Percentiles rank a stretch among this genome's conserved stretches.
Evolutionary conservation across 345 rosid species (phyloP).

Genomic region (Nephelium lappaceum): DNA sequence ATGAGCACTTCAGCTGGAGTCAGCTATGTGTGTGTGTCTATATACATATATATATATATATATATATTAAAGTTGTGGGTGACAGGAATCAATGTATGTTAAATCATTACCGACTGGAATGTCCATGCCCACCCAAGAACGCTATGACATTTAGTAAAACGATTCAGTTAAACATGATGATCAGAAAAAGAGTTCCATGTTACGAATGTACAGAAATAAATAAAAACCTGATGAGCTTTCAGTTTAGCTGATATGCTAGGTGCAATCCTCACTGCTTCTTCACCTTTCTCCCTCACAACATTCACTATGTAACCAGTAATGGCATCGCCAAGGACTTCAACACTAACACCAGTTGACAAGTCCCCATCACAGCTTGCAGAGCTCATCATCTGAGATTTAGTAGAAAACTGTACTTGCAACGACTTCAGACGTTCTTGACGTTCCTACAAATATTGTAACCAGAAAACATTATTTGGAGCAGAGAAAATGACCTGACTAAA

Average conservation of each 20-base stretch:
- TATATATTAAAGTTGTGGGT: too few relatives aligned
- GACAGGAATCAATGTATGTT: background rate
- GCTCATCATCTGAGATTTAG: slow-evolving; percentile 55
- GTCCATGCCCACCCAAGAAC: background rate
- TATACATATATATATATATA: too few relatives aligned
- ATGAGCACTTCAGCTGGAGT: background rate
- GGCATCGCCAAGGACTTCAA: slow-evolving; percentile 87
- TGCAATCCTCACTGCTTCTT: slow-evolving; percentile 88
- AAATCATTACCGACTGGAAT: background rate
- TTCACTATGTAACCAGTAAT: slow-evolving; percentile 83
- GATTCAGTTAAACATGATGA: background rate
- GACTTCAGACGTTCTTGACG: slow-evolving; percentile 96
- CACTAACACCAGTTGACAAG: slow-evolving; percentile 60
- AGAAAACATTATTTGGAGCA: slow-evolving; percentile 24
- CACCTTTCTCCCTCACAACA: slow-evolving; percentile 96
- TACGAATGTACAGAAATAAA: slow-evolving; percentile 11
- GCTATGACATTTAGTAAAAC: background rate
- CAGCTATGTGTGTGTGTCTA: background rate
- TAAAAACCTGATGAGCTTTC: slow-evolving; percentile 91
- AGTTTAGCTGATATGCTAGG: slow-evolving; percentile 85
- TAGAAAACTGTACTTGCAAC: slow-evolving; percentile 69
- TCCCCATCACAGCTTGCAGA: slow-evolving; percentile 46
- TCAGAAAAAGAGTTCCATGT: background rate
- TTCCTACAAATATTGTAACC: slow-evolving; percentile 56
- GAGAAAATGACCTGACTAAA: slow-evolving; percentile 17